A percentile compares a stretch with the other conserved stretches of the same genome.
Evolutionary conservation across 352 stramenopile genomes (phyloP).

Genomic region (Phytophthora hybrid): DNA sequence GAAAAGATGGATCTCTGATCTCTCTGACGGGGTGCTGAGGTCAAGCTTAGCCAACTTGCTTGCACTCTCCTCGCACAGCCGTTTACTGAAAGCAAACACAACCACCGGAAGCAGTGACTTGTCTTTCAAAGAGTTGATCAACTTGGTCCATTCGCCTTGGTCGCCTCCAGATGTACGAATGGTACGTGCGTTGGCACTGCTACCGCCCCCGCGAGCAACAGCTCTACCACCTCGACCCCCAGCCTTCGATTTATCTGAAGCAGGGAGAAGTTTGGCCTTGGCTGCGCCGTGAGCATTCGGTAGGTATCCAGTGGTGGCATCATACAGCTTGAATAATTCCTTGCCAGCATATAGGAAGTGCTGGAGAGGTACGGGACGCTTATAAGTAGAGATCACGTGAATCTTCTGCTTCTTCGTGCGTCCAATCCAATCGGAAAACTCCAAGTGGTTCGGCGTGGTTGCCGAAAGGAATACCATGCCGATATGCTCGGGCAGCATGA

Average conservation of each 20-base stretch:
- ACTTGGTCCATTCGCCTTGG: constrained; percentile 90
- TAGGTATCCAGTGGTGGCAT: constrained; percentile 63
- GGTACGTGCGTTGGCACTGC: constrained; percentile 52
- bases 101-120: constrained; percentile 95
- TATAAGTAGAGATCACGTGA: constrained; percentile 97
- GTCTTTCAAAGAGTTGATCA: constrained; percentile 89
- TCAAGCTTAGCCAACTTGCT: constrained; percentile 82
- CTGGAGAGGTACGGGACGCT: constrained; percentile 96
- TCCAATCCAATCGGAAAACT: constrained; percentile 99
- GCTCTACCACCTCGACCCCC: constrained; percentile 42
- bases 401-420: constrained; percentile 96
- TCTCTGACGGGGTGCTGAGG: constrained; percentile 72
- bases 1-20: constrained; percentile 88
- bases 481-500: constrained; percentile 97
- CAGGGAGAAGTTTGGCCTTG: constrained; percentile 73
- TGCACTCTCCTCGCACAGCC: constrained; percentile 83
- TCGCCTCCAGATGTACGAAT: constrained; percentile 70
- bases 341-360: constrained; percentile 97
- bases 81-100: constrained; percentile 94
- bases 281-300: constrained; percentile 62
- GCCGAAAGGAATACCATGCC: constrained; percentile 99
- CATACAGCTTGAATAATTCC: constrained; percentile 91
- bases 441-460: constrained; percentile 98
- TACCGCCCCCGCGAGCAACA: constrained; percentile 46
- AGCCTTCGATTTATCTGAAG: constrained; percentile 61